These are phyloP conservation scores for Oryza rufipogon DNA, from an alignment of 176 grass and related monocot genomes.

Conservation along the genomic window DNA sequence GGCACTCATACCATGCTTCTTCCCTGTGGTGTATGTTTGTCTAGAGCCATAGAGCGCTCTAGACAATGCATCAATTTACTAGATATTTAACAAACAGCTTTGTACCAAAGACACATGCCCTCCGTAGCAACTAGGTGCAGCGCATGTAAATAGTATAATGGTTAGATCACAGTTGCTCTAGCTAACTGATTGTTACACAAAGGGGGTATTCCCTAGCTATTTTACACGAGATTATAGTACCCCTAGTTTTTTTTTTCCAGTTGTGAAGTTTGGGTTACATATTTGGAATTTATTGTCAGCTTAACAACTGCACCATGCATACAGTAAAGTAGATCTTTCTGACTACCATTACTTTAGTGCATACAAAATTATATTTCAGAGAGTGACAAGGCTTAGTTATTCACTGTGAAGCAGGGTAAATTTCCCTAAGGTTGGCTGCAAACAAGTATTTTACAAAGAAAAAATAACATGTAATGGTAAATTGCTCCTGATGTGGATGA, in stretches of 20 bases:
- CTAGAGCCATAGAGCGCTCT: slow-evolving; percentile 30
- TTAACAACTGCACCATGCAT: not conserved
- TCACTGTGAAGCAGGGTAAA: not conserved
- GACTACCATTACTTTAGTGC: not conserved
- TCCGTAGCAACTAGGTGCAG: not conserved
- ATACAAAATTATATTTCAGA: not conserved
- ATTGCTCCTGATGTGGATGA: slow-evolving; percentile 24
- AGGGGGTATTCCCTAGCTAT: not conserved
- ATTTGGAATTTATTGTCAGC: slow-evolving; percentile 7
- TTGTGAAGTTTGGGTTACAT: not conserved
- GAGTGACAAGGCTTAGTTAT: slow-evolving; percentile 10
- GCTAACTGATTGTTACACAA: not conserved
- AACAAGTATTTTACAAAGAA: slow-evolving; percentile 14
- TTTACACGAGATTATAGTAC: slow-evolving; percentile 13
- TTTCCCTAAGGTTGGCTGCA: slow-evolving; percentile 6
- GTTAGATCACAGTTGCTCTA: not conserved
- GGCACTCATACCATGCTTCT: not conserved
- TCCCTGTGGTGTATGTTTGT: not conserved
- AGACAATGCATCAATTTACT: slow-evolving; percentile 10
- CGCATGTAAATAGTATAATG: slow-evolving; percentile 26
- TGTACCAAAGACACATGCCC: not conserved
- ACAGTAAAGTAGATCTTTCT: slow-evolving; percentile 5
- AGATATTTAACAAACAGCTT: slow-evolving; percentile 3
- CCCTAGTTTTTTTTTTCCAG: not conserved
- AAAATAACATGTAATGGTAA: not conserved